A percentile compares a stretch with the other conserved stretches of the same genome.
Evolutionary conservation across 345 rosid genomes (phyloP).

Genomic region (Eucalyptus sideroxylon): DNA sequence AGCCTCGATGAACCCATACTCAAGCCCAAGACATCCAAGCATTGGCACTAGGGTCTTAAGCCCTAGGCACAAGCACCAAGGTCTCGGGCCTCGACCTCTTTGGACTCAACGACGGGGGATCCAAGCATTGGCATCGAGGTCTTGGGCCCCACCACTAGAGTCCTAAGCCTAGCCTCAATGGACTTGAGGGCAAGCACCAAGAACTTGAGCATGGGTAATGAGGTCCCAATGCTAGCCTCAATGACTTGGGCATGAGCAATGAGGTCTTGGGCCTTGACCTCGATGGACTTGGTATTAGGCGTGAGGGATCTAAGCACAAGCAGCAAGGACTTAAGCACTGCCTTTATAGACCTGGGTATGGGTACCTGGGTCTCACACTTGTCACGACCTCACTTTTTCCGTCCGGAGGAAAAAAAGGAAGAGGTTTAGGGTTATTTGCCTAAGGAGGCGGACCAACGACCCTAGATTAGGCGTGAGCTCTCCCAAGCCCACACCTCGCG

Average conservation of each 20-base stretch:
- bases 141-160: background rate
- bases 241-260: background rate
- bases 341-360: too few species aligned
- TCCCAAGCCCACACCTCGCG: too few species aligned
- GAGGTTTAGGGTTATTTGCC: too few species aligned
- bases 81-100: background rate
- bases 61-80: background rate
- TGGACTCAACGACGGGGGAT: background rate
- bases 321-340: accelerated
- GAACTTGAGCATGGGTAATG: too few species aligned
- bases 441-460: too few species aligned
- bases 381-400: too few species aligned
- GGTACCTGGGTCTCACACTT: too few species aligned
- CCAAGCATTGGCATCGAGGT: background rate
- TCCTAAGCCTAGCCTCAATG: background rate
- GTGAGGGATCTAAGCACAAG: background rate
- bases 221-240: too few species aligned
- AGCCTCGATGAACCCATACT: background rate
- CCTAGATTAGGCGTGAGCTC: too few species aligned
- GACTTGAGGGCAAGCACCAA: background rate
- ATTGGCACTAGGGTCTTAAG: background rate
- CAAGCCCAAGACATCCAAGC: background rate
- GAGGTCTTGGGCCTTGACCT: background rate
- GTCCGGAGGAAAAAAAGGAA: too few species aligned
- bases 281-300: background rate